Percentiles rank a stretch among this genome's conserved stretches.
Conservation (phyloP, 441 rosid species). For the Pelargonium australe region DNA sequence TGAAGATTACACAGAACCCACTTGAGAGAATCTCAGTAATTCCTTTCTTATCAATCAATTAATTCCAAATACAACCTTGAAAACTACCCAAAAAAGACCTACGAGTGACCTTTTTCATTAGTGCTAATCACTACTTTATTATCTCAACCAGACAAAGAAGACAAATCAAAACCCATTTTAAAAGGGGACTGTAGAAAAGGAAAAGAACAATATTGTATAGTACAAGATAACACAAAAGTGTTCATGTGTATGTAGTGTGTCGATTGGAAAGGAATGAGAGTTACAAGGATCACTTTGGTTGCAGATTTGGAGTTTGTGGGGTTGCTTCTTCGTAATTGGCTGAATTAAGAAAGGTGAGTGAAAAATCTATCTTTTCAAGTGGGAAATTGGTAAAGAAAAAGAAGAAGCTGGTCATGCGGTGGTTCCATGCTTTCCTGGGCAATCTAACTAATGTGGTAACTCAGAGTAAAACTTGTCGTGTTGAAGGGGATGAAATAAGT, state of each 20-base stretch:
- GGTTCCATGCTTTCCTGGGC: neutral
- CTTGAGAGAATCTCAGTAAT: slow-evolving; percentile 29
- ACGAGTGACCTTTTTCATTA: neutral
- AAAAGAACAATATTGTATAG: slow-evolving; percentile 21
- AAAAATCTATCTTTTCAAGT: slow-evolving; percentile 14
- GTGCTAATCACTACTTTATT: neutral
- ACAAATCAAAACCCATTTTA: slow-evolving; percentile 16
- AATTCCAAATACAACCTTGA: slow-evolving; percentile 28
- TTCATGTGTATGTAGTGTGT: slow-evolving; percentile 2
- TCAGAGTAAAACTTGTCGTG: no score
- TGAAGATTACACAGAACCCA: slow-evolving; percentile 11
- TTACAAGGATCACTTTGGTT: slow-evolving; percentile 24
- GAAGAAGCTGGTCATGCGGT: neutral
- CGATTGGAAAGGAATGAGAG: slow-evolving; percentile 1
- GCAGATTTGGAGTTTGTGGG: slow-evolving; percentile 15
- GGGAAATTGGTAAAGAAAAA: neutral
- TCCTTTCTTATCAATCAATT: slow-evolving; percentile 41
- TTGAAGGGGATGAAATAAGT: no score
- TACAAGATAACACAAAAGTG: slow-evolving; percentile 1
- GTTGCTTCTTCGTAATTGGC: slow-evolving; percentile 12
- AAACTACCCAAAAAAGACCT: neutral
- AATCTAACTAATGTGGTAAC: no score
- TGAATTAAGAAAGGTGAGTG: slow-evolving; percentile 2
- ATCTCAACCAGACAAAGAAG: neutral
- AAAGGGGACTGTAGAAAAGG: slow-evolving; percentile 20